Evolutionary conservation across 176 grass and related monocot species (phyloP), one percentile per base, ranked within the genome.

Genomic region (Alloteropsis semialata): DNA sequence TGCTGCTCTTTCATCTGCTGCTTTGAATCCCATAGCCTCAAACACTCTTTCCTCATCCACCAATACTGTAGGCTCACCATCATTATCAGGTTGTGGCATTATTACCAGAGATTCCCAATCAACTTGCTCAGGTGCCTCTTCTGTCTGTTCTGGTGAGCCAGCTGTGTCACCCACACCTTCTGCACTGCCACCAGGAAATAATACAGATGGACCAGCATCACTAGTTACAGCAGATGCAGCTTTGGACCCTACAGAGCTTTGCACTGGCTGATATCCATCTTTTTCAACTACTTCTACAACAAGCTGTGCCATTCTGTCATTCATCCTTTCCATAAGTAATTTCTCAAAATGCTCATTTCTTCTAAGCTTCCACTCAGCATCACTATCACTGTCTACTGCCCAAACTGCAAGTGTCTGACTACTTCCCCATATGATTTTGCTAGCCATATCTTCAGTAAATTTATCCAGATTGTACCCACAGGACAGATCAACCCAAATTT

Each of bases 211-310:
- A 44, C 13, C 43, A 4, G 2, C 21, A 8, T n/a, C 0, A 55
- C 19, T 55, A 10, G 7, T 55, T 1, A 55, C 53, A 55, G 1
- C 7, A n/a, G 53, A 55, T 3, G 0, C n/a, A 7, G 1, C 19
- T n/a, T 0, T 1, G 6, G 53, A 55, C 7, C 21, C 0, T 21
- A 5, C 3, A 2, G 0, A 10, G 0, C n/a, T 19, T 0, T 4
- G 16, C 48, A 50, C 1, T 1, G 9, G 53, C 8, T 56, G 21
- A 3, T 56, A 56, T 0, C 56, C 54, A 7, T 4, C 8, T 11
- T 59, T 59, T 0, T 59, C 56, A 27, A 59, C 56, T 5, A 59
- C 56, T 13, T 59, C 56, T n/a, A 56, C 22, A 2, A 28, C 24
- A 27, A 59, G 10, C 1, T 59, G 3, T 5, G 24, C 24, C 0